Evolutionary conservation across 208 protist species (phyloP), one percentile per base, ranked within the genome.

Genomic region (Crithidia sp.): DNA sequence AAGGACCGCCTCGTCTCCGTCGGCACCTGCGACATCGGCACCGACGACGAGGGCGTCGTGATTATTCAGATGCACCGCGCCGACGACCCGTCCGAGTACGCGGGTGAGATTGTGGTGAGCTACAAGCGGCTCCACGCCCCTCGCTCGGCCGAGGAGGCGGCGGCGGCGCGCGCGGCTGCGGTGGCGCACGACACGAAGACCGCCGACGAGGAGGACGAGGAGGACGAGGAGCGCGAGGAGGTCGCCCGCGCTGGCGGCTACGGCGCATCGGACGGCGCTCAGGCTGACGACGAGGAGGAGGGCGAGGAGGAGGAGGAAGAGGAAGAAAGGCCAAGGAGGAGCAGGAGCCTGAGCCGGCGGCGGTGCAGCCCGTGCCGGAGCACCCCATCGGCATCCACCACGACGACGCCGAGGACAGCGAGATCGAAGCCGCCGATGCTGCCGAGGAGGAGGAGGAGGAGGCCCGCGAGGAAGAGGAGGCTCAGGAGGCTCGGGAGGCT

Each of bases 41-140:
- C 79, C 13, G 40, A 86, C 7, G 86, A 93, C 17, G 73, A 87
- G 58, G 87, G 76, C 45, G 76, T 83, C 43, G 60, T 79, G 10
- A 78, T 91, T 41, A 77, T 96, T 13, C 68, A 79, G 55, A 87
- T 96, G 88, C 79, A 88, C 76, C 58, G 62, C 6, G 74, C 74
- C 47, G 74, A 70, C 17, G 87, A 89, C 72, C 61, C 82, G 49
- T 78, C 74, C 63, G 70, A 82, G 39, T 40, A 87, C 43, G 75
- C 74, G 10, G 91, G 91, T 39, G 91, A 96, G 64, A 80, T 96
- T 44, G 67, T 96, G 5, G 61, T 94, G n/a, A 84, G 81, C 56
- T 96, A 92, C 86, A 94, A 87, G 69, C 88, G 89, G 54, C 67
- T 93, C 36, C 84, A 89, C 71, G 65, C 70, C 41, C 60, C 67